Conservation (phyloP, 73 alveolate genomes). For the Urostyla sp. region DNA sequence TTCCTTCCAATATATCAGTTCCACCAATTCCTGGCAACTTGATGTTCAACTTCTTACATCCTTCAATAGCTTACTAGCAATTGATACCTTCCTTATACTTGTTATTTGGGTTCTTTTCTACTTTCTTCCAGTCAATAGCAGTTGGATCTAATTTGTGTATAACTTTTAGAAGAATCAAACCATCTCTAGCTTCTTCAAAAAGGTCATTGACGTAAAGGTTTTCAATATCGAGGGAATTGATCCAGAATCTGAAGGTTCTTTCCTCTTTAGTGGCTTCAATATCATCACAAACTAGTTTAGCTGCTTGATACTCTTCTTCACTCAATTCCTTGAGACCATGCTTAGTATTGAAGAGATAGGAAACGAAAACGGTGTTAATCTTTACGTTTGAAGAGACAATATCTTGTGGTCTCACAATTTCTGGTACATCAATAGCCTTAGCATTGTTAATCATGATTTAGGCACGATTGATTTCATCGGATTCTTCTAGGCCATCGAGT, state of each 20-base stretch:
- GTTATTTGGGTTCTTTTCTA: slow-evolving; percentile 84
- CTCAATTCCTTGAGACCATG: slow-evolving; percentile 86
- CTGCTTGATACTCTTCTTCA: slow-evolving; percentile 81
- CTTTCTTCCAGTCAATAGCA: slow-evolving; percentile 89
- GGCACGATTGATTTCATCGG: slow-evolving; percentile 84
- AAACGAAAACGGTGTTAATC: slow-evolving; percentile 91
- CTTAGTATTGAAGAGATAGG: slow-evolving; percentile 92
- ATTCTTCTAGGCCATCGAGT: slow-evolving; percentile 73
- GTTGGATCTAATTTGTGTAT: slow-evolving; percentile 91
- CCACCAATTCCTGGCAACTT: slow-evolving; percentile 89
- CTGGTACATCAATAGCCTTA: slow-evolving; percentile 86
- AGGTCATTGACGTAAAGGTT: slow-evolving; percentile 85
- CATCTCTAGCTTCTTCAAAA: slow-evolving; percentile 93
- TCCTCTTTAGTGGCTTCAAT: slow-evolving; percentile 96
- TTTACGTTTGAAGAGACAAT: slow-evolving; percentile 86
- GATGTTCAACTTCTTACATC: slow-evolving; percentile 82
- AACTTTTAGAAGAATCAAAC: slow-evolving; percentile 84
- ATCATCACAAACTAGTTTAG: slow-evolving; percentile 89
- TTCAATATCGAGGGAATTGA: slow-evolving; percentile 89
- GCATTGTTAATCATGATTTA: slow-evolving; percentile 80
- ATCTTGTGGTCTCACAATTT: slow-evolving; percentile 85
- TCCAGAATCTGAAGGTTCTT: slow-evolving; percentile 97
- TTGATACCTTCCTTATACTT: slow-evolving; percentile 67
- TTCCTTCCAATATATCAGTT: slow-evolving; percentile 88
- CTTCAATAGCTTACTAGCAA: slow-evolving; percentile 85